Conservation (phyloP, 805 yeast genomes). For the Pichia scutulata region DNA sequence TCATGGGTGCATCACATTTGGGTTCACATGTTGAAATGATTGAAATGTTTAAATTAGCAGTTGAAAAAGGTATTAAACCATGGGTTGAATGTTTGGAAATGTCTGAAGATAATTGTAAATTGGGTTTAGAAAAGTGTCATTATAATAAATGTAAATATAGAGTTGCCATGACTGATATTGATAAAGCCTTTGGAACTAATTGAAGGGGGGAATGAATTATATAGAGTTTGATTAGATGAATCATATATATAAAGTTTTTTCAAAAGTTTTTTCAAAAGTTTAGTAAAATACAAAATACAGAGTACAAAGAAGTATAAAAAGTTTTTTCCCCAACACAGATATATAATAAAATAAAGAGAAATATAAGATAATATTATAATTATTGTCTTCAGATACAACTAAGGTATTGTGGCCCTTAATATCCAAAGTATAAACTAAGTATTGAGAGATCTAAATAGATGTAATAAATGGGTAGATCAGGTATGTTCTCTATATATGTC, state of each 20-base stretch:
- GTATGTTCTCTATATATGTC: no score
- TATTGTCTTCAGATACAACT: no score
- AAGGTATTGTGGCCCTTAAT: no score
- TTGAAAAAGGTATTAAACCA: slow-evolving; percentile 47
- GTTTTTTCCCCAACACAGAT: background rate
- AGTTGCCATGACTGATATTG: slow-evolving; percentile 51
- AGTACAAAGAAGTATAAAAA: background rate
- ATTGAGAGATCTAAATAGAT: no score
- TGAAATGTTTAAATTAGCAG: slow-evolving; percentile 60
- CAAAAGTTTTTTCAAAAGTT: no score
- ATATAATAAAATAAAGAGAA: background rate
- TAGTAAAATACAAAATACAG: background rate
- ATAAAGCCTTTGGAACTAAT: slow-evolving; percentile 32
- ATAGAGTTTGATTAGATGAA: no score
- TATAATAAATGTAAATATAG: slow-evolving; percentile 55
- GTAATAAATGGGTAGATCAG: no score
- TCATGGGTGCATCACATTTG: slow-evolving; percentile 50
- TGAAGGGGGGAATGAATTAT: background rate
- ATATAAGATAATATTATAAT: background rate
- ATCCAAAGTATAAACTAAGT: no score
- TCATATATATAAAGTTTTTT: no score
- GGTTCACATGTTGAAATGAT: slow-evolving; percentile 59
- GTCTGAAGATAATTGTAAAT: slow-evolving; percentile 42
- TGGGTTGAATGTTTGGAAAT: slow-evolving; percentile 58
- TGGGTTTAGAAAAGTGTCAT: slow-evolving; percentile 48